These are phyloP conservation scores for Auxenochlorella pyrenoidosa DNA, from an alignment of 139 green algal species.

Conservation along the genomic window DNA sequence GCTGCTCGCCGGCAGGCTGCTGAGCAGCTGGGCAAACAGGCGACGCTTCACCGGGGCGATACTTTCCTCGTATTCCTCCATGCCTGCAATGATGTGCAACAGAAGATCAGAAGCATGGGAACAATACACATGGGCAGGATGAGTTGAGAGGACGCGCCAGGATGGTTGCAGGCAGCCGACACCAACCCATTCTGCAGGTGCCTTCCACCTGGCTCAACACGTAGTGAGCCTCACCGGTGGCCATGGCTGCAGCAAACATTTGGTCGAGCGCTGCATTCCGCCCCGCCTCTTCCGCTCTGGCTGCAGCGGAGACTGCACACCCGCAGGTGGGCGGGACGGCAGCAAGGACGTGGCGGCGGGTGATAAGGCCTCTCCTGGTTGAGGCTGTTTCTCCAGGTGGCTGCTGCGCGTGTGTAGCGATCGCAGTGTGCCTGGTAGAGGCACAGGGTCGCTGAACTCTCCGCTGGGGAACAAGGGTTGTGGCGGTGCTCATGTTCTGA, in stretches of 20 bases:
- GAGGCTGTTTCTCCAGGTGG: too few relatives aligned
- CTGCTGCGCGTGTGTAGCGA: too few relatives aligned
- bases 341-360: background rate
- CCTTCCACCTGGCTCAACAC: too few relatives aligned
- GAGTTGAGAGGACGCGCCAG: too few relatives aligned
- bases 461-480: too few relatives aligned
- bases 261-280: background rate
- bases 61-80: slow-evolving; percentile 14
- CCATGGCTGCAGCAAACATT: slow-evolving; percentile 12
- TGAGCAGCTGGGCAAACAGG: slow-evolving; percentile 20
- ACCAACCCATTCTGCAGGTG: too few relatives aligned
- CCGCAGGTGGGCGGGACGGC: background rate
- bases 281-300: background rate
- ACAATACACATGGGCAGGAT: background rate
- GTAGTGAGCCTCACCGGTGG: background rate
- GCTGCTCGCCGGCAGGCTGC: background rate
- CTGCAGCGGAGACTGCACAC: background rate
- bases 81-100: background rate
- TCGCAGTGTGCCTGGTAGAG: too few relatives aligned
- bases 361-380: background rate
- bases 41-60: slow-evolving; percentile 10
- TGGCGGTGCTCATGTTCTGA: too few relatives aligned
- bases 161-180: too few relatives aligned
- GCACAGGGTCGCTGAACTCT: too few relatives aligned
- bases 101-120: background rate